Evolutionary conservation across 371 early-diverging fungal genomes (phyloP).

Genomic region (Rhizopus sp.): DNA sequence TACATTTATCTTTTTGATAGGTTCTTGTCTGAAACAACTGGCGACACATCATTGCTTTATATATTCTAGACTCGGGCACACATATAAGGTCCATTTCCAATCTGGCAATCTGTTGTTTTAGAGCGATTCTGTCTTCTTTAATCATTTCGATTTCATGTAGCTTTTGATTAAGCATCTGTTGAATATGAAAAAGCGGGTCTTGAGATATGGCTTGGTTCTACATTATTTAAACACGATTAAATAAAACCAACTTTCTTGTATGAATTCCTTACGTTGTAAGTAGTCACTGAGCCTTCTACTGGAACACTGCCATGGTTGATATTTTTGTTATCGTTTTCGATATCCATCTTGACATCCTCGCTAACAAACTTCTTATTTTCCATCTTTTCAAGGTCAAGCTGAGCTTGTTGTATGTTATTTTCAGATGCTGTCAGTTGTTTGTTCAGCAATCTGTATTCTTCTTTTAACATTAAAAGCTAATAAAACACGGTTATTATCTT

Average conservation of each 20-base stretch:
- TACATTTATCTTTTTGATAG: conserved; percentile 36
- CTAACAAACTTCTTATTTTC: conserved; percentile 6
- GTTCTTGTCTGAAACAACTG: conserved; percentile 34
- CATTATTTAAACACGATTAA: conserved; percentile 1
- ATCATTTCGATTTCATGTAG: conserved; percentile 41
- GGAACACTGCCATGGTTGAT: not conserved
- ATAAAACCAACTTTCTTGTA: conserved; percentile 1
- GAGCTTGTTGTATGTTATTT: conserved; percentile 12
- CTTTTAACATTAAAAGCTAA: conserved; percentile 23
- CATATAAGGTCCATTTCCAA: conserved; percentile 39
- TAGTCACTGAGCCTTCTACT: not conserved
- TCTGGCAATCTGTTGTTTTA: conserved; percentile 41
- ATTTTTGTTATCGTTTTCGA: not conserved
- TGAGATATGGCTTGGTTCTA: conserved; percentile 6
- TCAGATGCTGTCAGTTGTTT: conserved; percentile 17
- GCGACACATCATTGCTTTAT: conserved; percentile 34
- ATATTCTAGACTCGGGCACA: conserved; percentile 42
- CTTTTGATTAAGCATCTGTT: conserved; percentile 31
- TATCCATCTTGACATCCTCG: conserved; percentile 9
- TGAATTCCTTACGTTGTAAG: conserved; percentile 8
- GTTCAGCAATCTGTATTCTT: conserved; percentile 23
- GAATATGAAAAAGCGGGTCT: conserved; percentile 25
- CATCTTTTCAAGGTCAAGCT: conserved; percentile 14
- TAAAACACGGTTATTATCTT: not conserved
- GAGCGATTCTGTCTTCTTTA: conserved; percentile 41